Base-by-base conservation (phyloP, 768 basidiomycete genomes). In the Suillus placidus region DNA sequence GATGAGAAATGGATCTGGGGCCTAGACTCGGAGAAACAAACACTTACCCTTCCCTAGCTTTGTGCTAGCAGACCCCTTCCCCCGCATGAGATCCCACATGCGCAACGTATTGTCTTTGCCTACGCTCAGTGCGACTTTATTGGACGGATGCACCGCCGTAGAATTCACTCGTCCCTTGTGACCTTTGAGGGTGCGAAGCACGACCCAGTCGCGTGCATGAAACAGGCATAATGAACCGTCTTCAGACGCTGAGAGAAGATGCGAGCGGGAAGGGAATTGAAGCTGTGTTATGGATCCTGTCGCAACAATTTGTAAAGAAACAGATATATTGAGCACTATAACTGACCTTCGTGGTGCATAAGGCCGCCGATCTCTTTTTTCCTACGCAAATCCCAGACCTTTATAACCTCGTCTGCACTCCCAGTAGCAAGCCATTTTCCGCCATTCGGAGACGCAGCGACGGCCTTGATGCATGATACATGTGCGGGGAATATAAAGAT, bases 31-130 rank as follows among this genome's bases (percentile, higher is more conserved):
- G n/a, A 23, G 10, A 34, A 30, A 20, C 34, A 32, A 32, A 18
- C 32, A 2, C 83, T 63, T 66, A 93, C 95, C 95, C 80, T 90
- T 92, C 26, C 94, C 93, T 6, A 99, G 77, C 74, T 96, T 95
- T 55, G 87, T 91, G 75, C 95, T 94, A 8, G 94, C 94, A 13
- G 87, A 87, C 4, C 94, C 93, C 75, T 91, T 91, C 0, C 97
- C 97, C 54, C 96, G 82, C 93, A 98, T 96, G 58, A 99, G 81
- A 81, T 99, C 97, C 97, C 97, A 99, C 96, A 99, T 97, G 51
- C 95, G 85, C 65, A 99, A 69, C 4, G 92, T 93, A 68, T 85
- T 84, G 72, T 99, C 97, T 71, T 89, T 90, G 8, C 97, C 97
- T 0, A 98, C 95, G 67, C 90, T 94, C 47, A 99, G 77, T 0